Evolutionary conservation across 768 basidiomycete species (phyloP).

Genomic region (Lepiota brunneoincarnata): DNA sequence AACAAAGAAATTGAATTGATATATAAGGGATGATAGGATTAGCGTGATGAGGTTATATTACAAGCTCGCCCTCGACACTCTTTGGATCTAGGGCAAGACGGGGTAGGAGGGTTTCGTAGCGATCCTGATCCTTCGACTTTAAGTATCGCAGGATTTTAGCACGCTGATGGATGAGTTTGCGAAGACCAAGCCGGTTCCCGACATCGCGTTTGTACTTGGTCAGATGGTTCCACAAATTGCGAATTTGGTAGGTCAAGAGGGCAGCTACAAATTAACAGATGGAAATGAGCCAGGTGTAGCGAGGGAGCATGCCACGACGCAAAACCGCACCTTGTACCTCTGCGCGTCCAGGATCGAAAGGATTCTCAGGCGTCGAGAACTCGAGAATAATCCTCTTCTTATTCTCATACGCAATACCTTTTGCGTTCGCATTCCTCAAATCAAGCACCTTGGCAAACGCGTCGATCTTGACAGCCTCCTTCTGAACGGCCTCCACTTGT

Average conservation of each 20-base stretch:
- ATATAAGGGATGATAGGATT: background rate
- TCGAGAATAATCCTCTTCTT: constrained; percentile 70
- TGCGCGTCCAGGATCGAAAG: constrained; percentile 75
- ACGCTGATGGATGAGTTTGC: constrained; percentile 76
- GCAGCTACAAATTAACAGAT: constrained; percentile 56
- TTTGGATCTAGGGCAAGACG: constrained; percentile 74
- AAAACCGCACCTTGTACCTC: constrained; percentile 82
- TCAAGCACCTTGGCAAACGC: constrained; percentile 72
- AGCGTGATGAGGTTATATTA: constrained; percentile 42
- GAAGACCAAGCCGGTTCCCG: constrained; percentile 72
- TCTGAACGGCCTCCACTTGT: constrained; percentile 19
- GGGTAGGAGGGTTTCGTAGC: constrained; percentile 72
- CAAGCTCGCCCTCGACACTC: constrained; percentile 88
- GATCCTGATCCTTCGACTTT: constrained; percentile 55
- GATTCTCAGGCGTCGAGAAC: constrained; percentile 71
- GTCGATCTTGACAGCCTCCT: constrained; percentile 42
- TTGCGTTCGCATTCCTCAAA: constrained; percentile 83
- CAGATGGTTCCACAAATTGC: constrained; percentile 77
- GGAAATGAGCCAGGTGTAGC: background rate
- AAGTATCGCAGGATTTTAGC: constrained; percentile 83
- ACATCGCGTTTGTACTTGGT: constrained; percentile 68
- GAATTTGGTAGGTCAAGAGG: constrained; percentile 81
- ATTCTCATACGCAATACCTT: constrained; percentile 87
- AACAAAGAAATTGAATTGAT: background rate
- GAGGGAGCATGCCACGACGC: background rate